A percentile compares a stretch with the other conserved stretches of the same genome.
Evolutionary conservation across 306 rosid species (phyloP).

Genomic region (Begonia loranthoides): DNA sequence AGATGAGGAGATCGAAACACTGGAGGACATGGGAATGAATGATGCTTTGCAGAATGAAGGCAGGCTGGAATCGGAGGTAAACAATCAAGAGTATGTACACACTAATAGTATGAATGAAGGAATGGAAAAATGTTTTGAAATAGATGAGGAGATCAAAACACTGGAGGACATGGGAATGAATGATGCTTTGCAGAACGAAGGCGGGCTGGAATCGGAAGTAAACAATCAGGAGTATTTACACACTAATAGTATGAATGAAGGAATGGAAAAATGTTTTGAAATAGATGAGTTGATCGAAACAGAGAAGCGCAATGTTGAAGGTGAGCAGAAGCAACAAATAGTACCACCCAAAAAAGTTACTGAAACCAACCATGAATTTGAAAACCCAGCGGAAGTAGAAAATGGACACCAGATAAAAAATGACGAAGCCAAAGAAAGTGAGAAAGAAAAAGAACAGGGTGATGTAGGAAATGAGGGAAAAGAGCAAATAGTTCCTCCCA

Average conservation of each 20-base stretch:
- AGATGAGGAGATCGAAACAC: constrained; percentile 4
- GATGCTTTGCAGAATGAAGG: constrained; percentile 4
- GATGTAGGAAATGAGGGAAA: constrained; percentile 11
- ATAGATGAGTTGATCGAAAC: constrained; percentile 1
- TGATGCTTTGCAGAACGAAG: constrained; percentile 3
- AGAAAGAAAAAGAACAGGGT: background rate
- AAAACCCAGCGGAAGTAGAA: constrained; percentile 32
- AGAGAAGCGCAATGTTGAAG: constrained; percentile 4
- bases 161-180: constrained; percentile 7
- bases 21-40: constrained; percentile 6
- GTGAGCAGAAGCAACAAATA: constrained; percentile 10
- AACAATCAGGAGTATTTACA: constrained; percentile 1
- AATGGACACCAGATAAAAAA: constrained; percentile 32
- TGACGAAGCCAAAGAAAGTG: constrained; percentile 2
- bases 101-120: background rate
- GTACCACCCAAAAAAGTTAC: constrained; percentile 23
- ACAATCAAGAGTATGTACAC: constrained; percentile 1
- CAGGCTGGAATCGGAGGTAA: constrained; percentile 4
- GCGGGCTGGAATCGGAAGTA: constrained; percentile 4
- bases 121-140: background rate
- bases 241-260: background rate
- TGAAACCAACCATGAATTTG: constrained; percentile 18
- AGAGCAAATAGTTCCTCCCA: constrained; percentile 7
- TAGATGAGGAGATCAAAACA: constrained; percentile 5
- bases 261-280: background rate